Evolutionary conservation across 2,329 filamentous ascomycete genomes (phyloP), one percentile per base, ranked within the genome.

Genomic region (Ceratocystis variospora): DNA sequence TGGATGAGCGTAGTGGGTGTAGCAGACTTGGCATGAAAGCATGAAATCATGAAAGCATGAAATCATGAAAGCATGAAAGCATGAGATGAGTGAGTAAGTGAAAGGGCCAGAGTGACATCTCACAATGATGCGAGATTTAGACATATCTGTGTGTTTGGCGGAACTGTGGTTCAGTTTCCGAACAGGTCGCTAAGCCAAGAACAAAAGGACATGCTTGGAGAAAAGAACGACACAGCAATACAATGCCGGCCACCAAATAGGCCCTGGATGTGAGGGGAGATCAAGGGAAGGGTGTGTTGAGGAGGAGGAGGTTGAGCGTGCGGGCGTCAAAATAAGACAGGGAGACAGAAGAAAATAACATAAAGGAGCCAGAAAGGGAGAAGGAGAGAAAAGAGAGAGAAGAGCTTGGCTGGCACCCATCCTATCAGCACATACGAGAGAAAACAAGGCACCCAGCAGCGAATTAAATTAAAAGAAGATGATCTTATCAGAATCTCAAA

Each of bases 241-340:
- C 46, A n/a, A 22, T 48, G 8, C 46, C 46, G 37, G 2, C 37
- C 37, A 41, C 10, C 37, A 41, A 15, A 41, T 15, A 41, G 37
- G 10, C 10, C 37, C 37, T 41, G 37, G 37, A 41, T 1, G 3
- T 12, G 33, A 15, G 37, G 37, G 15, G 37, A 41, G 37, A 10
- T 41, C 37, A 41, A 41, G 10, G 37, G 37, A 41, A 41, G 10
- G 37, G 37, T 15, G 53, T 17, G 8, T 25, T 28, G 53, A 22
- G 25, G 17, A 3, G 17, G 53, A 17, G 8, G 48, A 53, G 48
- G 53, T 57, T 57, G 22, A 57, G 3, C 5, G 33, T 33, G 25
- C 28, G 55, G 55, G 55, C 55, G 55, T 59, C n/a, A 59, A 59
- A 10, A 57, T 12, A 59, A n/a, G 48, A 53, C 46, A 22, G 48